phyloP scores from a whole-genome alignment of 768 basidiomycete genomes.

The Russula dissimulans region DNA sequence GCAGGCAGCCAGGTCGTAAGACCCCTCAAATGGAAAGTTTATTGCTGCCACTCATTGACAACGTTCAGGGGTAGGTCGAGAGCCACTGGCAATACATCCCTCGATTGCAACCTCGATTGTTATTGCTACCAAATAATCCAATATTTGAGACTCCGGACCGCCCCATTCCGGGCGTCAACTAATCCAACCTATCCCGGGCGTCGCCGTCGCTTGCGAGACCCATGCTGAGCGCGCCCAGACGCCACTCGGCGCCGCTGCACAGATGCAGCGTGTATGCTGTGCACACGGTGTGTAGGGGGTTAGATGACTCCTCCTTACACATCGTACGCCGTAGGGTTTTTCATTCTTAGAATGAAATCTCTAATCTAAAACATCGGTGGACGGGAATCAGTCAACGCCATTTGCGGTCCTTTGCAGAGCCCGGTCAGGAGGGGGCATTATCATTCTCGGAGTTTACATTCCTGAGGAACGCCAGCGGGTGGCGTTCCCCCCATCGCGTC shows the following conservation, averaged over 20 bases:
- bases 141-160: background rate
- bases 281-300: background rate
- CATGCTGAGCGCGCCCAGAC: background rate
- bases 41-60: constrained; percentile 10
- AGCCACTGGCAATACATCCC: too few relatives aligned
- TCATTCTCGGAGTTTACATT: constrained; percentile 11
- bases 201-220: background rate
- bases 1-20: background rate
- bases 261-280: constrained; percentile 8
- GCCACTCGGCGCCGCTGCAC: background rate
- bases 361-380: too few relatives aligned
- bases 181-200: background rate
- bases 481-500: background rate
- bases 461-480: background rate
- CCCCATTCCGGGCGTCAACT: background rate
- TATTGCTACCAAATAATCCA: background rate
- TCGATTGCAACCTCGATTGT: background rate
- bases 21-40: constrained; percentile 1
- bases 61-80: background rate
- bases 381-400: background rate
- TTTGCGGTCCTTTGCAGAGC: background rate
- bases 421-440: background rate
- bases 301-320: too few relatives aligned
- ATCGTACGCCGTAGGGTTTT: background rate
- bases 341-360: background rate